Conservation (phyloP, 1,139 yeast species). For the Arxiozyma slooffiae region DNA sequence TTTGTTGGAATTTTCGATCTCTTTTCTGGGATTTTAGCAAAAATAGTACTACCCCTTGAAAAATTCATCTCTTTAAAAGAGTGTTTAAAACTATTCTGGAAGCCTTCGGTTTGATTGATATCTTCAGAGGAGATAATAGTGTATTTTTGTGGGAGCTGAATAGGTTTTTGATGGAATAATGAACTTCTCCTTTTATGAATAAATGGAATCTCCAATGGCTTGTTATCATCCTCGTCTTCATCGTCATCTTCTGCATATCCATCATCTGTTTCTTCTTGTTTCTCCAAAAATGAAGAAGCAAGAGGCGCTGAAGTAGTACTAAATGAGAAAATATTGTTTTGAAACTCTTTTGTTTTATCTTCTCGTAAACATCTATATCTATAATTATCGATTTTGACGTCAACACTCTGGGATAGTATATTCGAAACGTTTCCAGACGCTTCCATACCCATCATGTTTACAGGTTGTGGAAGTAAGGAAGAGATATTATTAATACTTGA, state of each 20-base stretch:
- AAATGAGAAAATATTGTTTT: not conserved
- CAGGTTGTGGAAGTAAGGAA: slow-evolving; percentile 3
- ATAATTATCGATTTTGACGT: not conserved
- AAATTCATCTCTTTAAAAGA: not conserved
- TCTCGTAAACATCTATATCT: not conserved
- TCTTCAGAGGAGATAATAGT: not conserved
- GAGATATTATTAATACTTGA: slow-evolving; percentile 9
- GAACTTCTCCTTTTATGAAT: slow-evolving; percentile 16
- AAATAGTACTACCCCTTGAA: too few relatives aligned
- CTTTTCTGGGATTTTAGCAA: too few relatives aligned
- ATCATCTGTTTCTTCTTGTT: slow-evolving; percentile 24
- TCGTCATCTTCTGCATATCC: slow-evolving; percentile 31
- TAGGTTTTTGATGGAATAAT: slow-evolving; percentile 8
- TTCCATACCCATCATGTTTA: not conserved
- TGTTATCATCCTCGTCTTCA: slow-evolving; percentile 23
- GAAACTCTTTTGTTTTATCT: not conserved
- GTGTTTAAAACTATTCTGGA: not conserved
- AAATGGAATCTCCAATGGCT: slow-evolving; percentile 34
- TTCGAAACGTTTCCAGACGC: not conserved
- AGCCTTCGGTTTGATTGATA: not conserved
- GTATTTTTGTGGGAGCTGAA: slow-evolving; percentile 5
- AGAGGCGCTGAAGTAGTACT: not conserved
- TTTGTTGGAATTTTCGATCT: too few relatives aligned
- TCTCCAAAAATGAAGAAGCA: not conserved
- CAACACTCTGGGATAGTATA: not conserved